phyloP scores from a whole-genome alignment of 192 early-diverging fungal species.

The Umbelopsis sp. region DNA sequence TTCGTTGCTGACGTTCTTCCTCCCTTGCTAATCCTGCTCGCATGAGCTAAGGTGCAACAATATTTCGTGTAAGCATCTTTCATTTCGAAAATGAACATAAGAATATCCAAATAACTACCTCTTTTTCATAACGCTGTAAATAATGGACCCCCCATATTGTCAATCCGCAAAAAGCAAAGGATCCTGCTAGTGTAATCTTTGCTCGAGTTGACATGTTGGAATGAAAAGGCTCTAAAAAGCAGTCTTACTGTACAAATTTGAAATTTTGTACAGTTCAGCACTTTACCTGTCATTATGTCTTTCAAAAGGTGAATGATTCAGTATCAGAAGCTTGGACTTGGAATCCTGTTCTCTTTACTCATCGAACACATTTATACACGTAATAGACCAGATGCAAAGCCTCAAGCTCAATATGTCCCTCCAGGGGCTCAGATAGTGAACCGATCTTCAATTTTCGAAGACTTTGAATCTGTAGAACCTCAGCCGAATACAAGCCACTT shows the following conservation, averaged over 20 bases:
- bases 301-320: background rate
- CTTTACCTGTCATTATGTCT: background rate
- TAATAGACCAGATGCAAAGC: conserved; percentile 1
- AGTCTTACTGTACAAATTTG: background rate
- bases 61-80: background rate
- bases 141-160: conserved; percentile 38
- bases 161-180: conserved; percentile 33
- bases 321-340: background rate
- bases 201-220: conserved; percentile 36
- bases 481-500: background rate
- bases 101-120: conserved; percentile 13
- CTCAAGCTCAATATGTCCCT: conserved; percentile 3
- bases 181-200: conserved; percentile 33
- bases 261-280: too few species aligned
- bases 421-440: background rate
- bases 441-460: background rate
- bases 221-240: background rate
- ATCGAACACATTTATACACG: background rate
- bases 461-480: background rate
- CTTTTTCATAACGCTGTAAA: conserved; percentile 34
- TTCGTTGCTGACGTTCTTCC: conserved; percentile 3
- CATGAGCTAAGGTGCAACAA: background rate
- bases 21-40: background rate
- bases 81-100: background rate
- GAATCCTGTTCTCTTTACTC: background rate